Percentiles rank a stretch among this genome's conserved stretches.
Conservation (phyloP, 1,284 basidiomycete genomes). For the Moniliella sp. region DNA sequence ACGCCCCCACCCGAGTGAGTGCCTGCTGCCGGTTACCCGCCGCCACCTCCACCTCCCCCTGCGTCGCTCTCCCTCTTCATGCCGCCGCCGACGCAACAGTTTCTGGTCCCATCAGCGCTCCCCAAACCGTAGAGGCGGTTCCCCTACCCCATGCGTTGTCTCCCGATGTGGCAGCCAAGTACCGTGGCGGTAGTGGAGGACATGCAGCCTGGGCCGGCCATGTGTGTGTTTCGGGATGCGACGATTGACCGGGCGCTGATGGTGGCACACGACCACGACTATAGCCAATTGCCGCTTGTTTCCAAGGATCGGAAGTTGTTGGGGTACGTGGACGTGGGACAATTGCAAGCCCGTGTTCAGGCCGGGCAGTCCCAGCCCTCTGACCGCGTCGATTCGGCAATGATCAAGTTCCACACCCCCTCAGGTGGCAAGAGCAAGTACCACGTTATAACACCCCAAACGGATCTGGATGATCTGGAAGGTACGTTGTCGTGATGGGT, state of each 20-base stretch:
- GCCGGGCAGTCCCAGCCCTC: constrained; percentile 7
- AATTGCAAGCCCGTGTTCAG: constrained; percentile 10
- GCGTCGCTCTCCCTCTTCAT: no score
- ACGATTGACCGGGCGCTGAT: constrained; percentile 10
- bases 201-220: constrained; percentile 21
- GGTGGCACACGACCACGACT: constrained; percentile 25
- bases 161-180: constrained; percentile 10
- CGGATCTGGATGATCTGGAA: constrained; percentile 25
- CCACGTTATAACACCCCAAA: constrained; percentile 23
- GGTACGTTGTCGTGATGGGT: no score
- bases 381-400: constrained; percentile 9
- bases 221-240: constrained; percentile 14
- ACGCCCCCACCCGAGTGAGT: no score
- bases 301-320: constrained; percentile 12
- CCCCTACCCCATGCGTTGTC: constrained; percentile 10
- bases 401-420: constrained; percentile 13
- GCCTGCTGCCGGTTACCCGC: no score
- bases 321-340: constrained; percentile 23
- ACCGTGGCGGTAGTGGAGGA: constrained; percentile 25
- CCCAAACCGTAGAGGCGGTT: constrained; percentile 9
- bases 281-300: constrained; percentile 20
- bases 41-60: no score
- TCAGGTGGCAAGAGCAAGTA: constrained; percentile 7
- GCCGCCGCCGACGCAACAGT: no score
- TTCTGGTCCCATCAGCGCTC: constrained; percentile 17